Percentiles rank a stretch among this genome's conserved stretches.
phyloP scores from a whole-genome alignment of 2,329 filamentous ascomycete genomes.

The Apiospora koreana region DNA sequence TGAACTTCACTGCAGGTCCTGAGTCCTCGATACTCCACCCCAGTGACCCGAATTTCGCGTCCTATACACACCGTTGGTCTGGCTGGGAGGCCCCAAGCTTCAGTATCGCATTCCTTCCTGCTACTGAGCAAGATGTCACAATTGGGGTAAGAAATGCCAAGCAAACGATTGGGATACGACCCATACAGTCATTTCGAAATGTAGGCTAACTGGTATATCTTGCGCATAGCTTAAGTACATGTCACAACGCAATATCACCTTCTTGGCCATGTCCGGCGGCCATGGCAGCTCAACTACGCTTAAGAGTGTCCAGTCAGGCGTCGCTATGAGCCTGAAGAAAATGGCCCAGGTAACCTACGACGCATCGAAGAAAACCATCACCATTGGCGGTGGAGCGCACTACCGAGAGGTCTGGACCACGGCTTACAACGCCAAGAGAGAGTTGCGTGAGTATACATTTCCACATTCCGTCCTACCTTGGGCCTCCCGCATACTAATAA shows the following conservation, averaged over 20 bases:
- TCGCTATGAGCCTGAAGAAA: neutral
- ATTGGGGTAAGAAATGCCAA: neutral
- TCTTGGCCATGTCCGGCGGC: neutral
- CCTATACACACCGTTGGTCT: neutral
- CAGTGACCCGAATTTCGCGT: no score
- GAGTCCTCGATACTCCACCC: no score
- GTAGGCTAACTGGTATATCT: no score
- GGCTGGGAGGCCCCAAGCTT: neutral
- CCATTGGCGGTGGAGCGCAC: no score
- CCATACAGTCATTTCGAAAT: no score
- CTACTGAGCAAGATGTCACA: neutral
- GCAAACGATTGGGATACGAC: no score
- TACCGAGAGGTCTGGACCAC: no score
- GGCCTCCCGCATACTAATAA: no score
- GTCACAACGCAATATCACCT: slow-evolving; percentile 22
- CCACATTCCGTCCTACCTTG: neutral
- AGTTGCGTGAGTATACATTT: slow-evolving; percentile 24
- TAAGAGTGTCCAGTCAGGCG: neutral
- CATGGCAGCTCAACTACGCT: slow-evolving; percentile 26
- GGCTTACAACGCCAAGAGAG: neutral
- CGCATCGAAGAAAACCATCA: slow-evolving; percentile 14
- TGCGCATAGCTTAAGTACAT: slow-evolving; percentile 21
- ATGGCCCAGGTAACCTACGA: slow-evolving; percentile 15
- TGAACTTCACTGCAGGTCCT: no score
- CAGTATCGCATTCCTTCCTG: neutral